phyloP scores from a whole-genome alignment of 768 basidiomycete genomes.

The Boletus subparvulus region DNA sequence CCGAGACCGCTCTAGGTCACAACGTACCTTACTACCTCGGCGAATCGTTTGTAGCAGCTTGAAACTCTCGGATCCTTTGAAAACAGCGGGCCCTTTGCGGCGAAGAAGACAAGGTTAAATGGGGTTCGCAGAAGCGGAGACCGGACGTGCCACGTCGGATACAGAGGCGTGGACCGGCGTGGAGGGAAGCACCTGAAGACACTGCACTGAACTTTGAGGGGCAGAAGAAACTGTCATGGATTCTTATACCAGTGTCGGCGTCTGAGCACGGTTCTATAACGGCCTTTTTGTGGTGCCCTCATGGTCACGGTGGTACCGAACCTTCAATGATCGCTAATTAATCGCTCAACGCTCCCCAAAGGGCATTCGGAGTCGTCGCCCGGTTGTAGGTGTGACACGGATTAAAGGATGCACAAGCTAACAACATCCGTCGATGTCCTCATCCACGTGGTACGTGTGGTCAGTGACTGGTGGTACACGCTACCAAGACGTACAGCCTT shows the following conservation, averaged over 20 bases:
- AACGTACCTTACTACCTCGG: neutral
- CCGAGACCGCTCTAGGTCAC: neutral
- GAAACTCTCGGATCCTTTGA: slow-evolving; percentile 11
- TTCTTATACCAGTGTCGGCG: slow-evolving; percentile 3
- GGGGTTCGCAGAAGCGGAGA: neutral
- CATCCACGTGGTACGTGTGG: neutral
- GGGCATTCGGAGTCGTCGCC: neutral
- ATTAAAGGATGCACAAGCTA: neutral
- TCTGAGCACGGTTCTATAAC: neutral
- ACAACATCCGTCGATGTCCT: neutral
- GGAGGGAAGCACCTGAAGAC: slow-evolving; percentile 7
- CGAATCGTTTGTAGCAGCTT: neutral
- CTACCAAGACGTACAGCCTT: slow-evolving; percentile 8
- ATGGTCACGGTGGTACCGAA: slow-evolving; percentile 12
- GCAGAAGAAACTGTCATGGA: slow-evolving; percentile 1
- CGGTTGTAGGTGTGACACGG: too few species aligned
- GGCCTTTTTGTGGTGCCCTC: slow-evolving; percentile 11
- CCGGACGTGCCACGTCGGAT: neutral
- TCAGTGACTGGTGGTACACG: neutral
- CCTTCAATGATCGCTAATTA: slow-evolving; percentile 14
- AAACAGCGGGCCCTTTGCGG: slow-evolving; percentile 10
- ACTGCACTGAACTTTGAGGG: slow-evolving; percentile 19
- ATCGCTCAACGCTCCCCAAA: neutral
- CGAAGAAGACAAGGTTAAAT: slow-evolving; percentile 1
- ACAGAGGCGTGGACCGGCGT: neutral